Evolutionary conservation across 441 rosid species (phyloP).

Genomic region (Omphalea diandra): DNA sequence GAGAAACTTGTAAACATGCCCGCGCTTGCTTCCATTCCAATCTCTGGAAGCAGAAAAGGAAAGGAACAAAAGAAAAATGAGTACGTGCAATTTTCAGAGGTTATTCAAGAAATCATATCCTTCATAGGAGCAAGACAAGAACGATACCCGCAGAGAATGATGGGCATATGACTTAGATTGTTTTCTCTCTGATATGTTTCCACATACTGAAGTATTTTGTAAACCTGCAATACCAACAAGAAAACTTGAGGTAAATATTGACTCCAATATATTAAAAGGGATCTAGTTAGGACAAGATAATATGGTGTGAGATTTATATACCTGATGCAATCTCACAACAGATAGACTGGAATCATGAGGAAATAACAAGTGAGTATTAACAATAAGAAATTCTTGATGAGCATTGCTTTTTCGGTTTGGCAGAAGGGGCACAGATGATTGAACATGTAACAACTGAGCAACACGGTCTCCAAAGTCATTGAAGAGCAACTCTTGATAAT

Average conservation of each 20-base stretch:
- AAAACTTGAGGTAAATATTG: constrained; percentile 11
- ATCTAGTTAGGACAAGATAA: not conserved
- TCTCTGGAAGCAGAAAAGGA: constrained; percentile 46
- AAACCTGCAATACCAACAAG: constrained; percentile 48
- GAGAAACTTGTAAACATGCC: constrained; percentile 88
- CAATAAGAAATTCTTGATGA: constrained; percentile 72
- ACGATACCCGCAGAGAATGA: constrained; percentile 86
- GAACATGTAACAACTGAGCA: constrained; percentile 86
- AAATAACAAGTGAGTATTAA: constrained; percentile 86
- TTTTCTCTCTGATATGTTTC: constrained; percentile 71
- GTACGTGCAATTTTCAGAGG: constrained; percentile 4
- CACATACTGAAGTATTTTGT: constrained; percentile 70
- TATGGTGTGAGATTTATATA: constrained; percentile 22
- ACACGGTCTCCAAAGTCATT: constrained; percentile 93
- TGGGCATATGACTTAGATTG: constrained; percentile 54
- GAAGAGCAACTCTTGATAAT: constrained; percentile 73
- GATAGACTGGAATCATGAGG: constrained; percentile 89
- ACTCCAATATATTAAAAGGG: not conserved
- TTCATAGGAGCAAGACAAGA: constrained; percentile 12
- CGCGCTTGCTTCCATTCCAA: constrained; percentile 98
- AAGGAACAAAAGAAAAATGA: constrained; percentile 2
- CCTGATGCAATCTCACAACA: constrained; percentile 84
- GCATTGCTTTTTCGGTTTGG: constrained; percentile 29
- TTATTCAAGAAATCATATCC: constrained; percentile 11
- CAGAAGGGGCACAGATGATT: constrained; percentile 49